These are phyloP conservation scores for Xylaria intraflava DNA, from an alignment of 495 filamentous ascomycete genomes.

Conservation along the genomic window DNA sequence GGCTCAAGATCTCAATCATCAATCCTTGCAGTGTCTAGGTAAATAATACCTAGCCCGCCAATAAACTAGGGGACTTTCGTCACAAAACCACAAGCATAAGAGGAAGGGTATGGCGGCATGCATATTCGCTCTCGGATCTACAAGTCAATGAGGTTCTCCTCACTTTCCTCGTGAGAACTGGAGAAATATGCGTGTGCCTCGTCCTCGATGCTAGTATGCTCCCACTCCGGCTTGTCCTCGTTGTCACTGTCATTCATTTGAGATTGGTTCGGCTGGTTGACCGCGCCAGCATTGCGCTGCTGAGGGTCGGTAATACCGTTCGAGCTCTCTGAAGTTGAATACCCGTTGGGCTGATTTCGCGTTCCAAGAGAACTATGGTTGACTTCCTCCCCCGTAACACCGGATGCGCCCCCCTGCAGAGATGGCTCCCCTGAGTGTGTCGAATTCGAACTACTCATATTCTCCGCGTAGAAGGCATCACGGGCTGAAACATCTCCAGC, in stretches of 20 bases:
- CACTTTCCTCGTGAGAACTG: neutral
- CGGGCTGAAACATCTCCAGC: constrained; percentile 6
- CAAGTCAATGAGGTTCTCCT: constrained; percentile 3
- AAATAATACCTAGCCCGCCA: no score
- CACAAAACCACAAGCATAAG: neutral
- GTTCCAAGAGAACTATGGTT: neutral
- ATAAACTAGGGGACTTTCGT: no score
- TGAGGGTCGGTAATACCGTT: neutral
- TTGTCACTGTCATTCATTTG: neutral
- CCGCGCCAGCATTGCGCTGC: neutral
- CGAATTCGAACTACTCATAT: neutral
- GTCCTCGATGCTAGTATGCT: neutral
- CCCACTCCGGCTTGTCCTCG: constrained; percentile 7
- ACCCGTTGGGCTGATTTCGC: neutral
- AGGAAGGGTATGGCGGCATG: no score
- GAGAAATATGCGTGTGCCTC: neutral
- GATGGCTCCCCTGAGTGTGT: neutral
- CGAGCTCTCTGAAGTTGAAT: neutral
- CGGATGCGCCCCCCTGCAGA: neutral
- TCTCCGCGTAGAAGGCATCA: neutral
- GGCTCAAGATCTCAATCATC: no score
- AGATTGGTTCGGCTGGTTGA: neutral
- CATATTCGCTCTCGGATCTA: neutral
- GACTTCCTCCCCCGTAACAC: neutral
- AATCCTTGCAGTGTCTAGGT: no score